A percentile compares a stretch with the other conserved stretches of the same genome.
Conservation (phyloP, 441 rosid genomes). For the Erodium chrysanthum region DNA sequence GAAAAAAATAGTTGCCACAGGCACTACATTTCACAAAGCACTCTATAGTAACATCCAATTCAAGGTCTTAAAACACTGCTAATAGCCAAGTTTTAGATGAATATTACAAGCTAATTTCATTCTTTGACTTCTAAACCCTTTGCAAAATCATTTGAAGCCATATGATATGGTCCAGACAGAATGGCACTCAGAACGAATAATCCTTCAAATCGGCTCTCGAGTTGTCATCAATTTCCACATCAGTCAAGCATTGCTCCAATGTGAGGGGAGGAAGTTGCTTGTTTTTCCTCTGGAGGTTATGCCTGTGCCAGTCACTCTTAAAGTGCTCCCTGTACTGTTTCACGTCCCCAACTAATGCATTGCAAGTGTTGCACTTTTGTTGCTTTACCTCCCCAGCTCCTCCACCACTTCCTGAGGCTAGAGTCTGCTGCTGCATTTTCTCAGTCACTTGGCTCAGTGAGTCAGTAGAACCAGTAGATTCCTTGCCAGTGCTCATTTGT, state of each 20-base stretch:
- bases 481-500: constrained; percentile 2
- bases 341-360: constrained; percentile 57
- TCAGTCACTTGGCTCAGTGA: constrained; percentile 36
- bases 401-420: constrained; percentile 29
- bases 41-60: too few species aligned
- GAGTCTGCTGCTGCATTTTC: constrained; percentile 50
- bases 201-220: constrained; percentile 67
- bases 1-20: too few species aligned
- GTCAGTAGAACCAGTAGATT: constrained; percentile 25
- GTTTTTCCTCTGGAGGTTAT: constrained; percentile 77
- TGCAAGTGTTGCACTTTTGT: constrained; percentile 74
- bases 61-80: too few species aligned
- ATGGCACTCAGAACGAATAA: constrained; percentile 48
- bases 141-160: too few species aligned
- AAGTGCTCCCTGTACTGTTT: constrained; percentile 80
- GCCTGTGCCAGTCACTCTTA: constrained; percentile 94
- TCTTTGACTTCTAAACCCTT: too few species aligned
- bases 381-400: constrained; percentile 45
- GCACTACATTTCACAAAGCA: too few species aligned
- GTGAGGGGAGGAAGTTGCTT: constrained; percentile 65
- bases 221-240: constrained; percentile 46
- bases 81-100: too few species aligned
- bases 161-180: constrained; percentile 8
- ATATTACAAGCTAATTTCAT: too few species aligned
- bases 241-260: constrained; percentile 66